A percentile compares a stretch with the other conserved stretches of the same genome.
phyloP scores from a whole-genome alignment of 352 stramenopile species.

The Globisporangium middletonii region DNA sequence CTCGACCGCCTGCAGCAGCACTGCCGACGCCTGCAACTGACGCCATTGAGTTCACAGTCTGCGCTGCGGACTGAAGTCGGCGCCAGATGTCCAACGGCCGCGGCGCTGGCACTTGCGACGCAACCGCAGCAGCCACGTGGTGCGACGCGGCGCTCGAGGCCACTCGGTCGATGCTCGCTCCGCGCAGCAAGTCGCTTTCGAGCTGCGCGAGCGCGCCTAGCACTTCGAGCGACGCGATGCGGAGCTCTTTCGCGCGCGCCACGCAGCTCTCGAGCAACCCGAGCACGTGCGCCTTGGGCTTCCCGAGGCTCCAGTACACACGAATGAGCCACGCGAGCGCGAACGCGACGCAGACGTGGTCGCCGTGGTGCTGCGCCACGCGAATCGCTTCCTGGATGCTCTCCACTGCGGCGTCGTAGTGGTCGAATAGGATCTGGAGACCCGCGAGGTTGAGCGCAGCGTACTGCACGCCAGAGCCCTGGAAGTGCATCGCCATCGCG shows the following conservation, averaged over 20 bases:
- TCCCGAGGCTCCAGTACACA: slow-evolving; percentile 55
- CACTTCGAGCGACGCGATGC: slow-evolving; percentile 43
- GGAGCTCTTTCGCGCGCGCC: slow-evolving; percentile 52
- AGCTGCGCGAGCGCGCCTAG: slow-evolving; percentile 39
- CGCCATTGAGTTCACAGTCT: slow-evolving; percentile 6
- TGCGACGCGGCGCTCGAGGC: slow-evolving; percentile 5
- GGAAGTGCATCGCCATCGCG: slow-evolving; percentile 27
- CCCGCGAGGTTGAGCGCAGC: slow-evolving; percentile 86
- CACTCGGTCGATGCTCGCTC: slow-evolving; percentile 4
- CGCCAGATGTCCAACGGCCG: slow-evolving; percentile 42
- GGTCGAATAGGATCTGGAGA: slow-evolving; percentile 83
- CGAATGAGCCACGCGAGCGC: slow-evolving; percentile 85
- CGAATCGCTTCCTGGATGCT: slow-evolving; percentile 90
- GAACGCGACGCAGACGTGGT: slow-evolving; percentile 91
- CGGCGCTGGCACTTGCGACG: slow-evolving; percentile 21
- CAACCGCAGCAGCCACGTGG: slow-evolving; percentile 28
- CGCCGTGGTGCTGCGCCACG: slow-evolving; percentile 89
- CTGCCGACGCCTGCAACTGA: background rate
- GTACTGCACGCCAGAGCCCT: slow-evolving; percentile 83
- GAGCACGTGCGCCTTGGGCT: slow-evolving; percentile 41
- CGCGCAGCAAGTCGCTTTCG: slow-evolving; percentile 42
- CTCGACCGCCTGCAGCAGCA: slow-evolving; percentile 1
- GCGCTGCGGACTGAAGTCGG: slow-evolving; percentile 20
- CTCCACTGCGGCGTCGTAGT: slow-evolving; percentile 66
- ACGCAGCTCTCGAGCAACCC: slow-evolving; percentile 46